Conservation (phyloP, 2,329 filamentous ascomycete genomes). For the Cephalotrichum gorgonifer region DNA sequence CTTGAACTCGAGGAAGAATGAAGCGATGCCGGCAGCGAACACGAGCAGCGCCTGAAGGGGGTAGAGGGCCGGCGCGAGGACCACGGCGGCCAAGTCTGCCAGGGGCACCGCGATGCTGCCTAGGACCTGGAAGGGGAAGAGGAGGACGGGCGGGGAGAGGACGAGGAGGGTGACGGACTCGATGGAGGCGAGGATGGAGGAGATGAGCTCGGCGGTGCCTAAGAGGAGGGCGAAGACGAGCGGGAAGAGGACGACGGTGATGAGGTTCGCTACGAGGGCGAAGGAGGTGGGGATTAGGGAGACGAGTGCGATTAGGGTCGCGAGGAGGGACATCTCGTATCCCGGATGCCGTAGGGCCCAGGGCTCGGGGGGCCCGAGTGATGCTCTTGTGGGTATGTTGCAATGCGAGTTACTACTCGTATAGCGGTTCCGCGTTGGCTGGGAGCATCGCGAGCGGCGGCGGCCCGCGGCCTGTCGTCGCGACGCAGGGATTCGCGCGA, state of each 20-base stretch:
- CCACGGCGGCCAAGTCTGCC: background rate
- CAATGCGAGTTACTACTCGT: no score
- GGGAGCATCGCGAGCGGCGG: no score
- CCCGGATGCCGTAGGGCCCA: no score
- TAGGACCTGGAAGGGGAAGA: background rate
- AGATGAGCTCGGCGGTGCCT: background rate
- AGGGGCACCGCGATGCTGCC: background rate
- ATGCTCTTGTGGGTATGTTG: no score
- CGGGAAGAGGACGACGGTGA: background rate
- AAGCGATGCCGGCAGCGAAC: background rate
- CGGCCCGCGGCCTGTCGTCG: no score
- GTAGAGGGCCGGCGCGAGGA: background rate
- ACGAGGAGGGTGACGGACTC: background rate
- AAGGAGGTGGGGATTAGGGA: background rate
- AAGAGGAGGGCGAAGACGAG: background rate
- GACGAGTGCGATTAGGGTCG: background rate
- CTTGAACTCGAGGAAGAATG: slow-evolving; percentile 1
- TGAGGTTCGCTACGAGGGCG: background rate
- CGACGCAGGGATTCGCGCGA: no score
- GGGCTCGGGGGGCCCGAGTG: no score
- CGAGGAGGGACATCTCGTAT: background rate
- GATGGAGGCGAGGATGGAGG: background rate
- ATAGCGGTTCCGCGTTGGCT: no score
- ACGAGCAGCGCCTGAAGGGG: background rate
- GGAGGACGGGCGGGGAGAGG: background rate